Conservation (phyloP, 2,329 filamentous ascomycete species). For the Celoporthe dispersa region DNA sequence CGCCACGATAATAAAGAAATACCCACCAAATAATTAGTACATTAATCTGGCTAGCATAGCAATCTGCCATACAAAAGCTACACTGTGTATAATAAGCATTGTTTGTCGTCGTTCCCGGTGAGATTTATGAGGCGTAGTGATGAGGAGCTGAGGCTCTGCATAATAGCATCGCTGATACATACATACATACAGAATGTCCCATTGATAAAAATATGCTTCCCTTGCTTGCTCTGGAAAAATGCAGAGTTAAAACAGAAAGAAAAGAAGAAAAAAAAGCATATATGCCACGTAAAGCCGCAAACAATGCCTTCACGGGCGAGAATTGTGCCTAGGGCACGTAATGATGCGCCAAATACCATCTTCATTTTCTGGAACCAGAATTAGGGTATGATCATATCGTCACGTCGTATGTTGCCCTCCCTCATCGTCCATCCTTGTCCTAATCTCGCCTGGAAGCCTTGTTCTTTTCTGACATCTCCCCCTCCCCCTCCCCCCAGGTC, state of each 20-base stretch:
- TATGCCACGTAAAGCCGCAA: neutral
- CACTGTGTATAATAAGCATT: neutral
- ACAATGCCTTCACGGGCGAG: neutral
- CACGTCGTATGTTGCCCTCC: conserved; percentile 22
- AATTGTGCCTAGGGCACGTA: neutral
- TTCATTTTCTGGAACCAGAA: conserved; percentile 7
- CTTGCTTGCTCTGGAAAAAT: neutral
- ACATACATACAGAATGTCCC: neutral
- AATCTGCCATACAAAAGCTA: neutral
- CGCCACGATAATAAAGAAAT: neutral
- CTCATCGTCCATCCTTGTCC: neutral
- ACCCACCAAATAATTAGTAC: neutral
- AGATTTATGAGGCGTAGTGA: neutral
- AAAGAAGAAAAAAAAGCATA: neutral
- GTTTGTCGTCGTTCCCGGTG: neutral
- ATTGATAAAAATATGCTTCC: neutral
- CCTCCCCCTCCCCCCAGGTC: no score
- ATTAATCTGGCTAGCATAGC: neutral
- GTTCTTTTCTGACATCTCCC: neutral
- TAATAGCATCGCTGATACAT: neutral
- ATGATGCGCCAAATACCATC: neutral
- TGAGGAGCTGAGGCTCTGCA: neutral
- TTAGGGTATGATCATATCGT: conserved; percentile 28
- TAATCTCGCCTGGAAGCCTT: neutral
- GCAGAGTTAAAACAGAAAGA: no score